Percentiles rank a stretch among this genome's conserved stretches.
phyloP scores from a whole-genome alignment of 169 alveolate species.

The Plasmodium sp. region DNA sequence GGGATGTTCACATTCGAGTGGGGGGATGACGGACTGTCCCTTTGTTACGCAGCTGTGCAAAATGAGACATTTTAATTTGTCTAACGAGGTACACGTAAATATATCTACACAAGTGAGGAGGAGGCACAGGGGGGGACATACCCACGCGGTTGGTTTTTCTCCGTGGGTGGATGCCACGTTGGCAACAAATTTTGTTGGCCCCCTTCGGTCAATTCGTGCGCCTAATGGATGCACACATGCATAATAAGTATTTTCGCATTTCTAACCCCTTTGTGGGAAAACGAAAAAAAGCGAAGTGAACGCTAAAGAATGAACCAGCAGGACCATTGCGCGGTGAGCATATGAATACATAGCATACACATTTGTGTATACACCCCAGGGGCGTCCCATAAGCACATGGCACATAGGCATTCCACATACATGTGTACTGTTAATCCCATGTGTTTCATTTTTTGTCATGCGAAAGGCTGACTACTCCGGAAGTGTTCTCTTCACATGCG shows the following conservation, averaged over 20 bases:
- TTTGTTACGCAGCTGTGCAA: neutral
- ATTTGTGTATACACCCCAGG: neutral
- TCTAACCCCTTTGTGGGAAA: neutral
- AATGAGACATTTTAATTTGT: neutral
- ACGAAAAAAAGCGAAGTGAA: neutral
- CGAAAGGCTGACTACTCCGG: neutral
- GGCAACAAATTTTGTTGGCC: neutral
- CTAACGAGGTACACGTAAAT: neutral
- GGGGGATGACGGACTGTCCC: neutral
- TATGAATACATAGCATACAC: neutral
- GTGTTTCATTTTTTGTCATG: neutral
- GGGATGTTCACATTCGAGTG: neutral
- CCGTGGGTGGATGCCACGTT: neutral
- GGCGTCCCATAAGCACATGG: neutral
- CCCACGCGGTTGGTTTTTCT: neutral
- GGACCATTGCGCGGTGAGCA: neutral
- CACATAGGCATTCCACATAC: neutral
- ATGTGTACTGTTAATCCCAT: neutral
- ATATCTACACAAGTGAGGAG: neutral
- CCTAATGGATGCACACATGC: neutral
- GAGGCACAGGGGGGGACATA: neutral
- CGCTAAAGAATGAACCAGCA: neutral
- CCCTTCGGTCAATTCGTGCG: neutral
- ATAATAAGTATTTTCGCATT: neutral
- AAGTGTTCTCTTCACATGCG: neutral